Conservation (phyloP, 2,329 filamentous ascomycete genomes). For the Colletotrichum sojae region DNA sequence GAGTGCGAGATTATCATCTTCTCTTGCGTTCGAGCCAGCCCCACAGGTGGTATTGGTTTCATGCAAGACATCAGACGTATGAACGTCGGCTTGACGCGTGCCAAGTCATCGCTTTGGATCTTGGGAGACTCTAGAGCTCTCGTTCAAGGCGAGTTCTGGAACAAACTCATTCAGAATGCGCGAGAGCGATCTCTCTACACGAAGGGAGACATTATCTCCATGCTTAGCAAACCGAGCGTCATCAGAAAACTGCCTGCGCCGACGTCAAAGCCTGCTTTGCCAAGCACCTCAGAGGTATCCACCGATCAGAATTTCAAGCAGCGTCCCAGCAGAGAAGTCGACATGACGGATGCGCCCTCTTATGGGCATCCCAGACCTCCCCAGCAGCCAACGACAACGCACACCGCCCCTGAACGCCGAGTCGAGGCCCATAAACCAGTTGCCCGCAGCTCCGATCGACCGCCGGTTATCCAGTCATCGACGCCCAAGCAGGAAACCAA, state of each 20-base stretch:
- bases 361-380: conserved; percentile 1
- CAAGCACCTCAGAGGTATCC: conserved; percentile 24
- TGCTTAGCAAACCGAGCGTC: conserved; percentile 62
- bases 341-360: conserved; percentile 37
- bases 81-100: conserved; percentile 98
- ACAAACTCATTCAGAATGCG: conserved; percentile 86
- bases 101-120: conserved; percentile 97
- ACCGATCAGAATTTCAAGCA: conserved; percentile 8
- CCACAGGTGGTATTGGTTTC: conserved; percentile 97
- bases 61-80: conserved; percentile 98
- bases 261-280: conserved; percentile 47
- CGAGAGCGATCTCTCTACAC: conserved; percentile 82
- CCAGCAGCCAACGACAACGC: conserved; percentile 12
- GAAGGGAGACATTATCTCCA: conserved; percentile 68
- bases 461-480: conserved; percentile 58
- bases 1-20: conserved; percentile 99
- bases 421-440: conserved; percentile 44
- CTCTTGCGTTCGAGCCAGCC: conserved; percentile 94
- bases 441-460: conserved; percentile 34
- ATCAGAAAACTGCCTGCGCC: conserved; percentile 16
- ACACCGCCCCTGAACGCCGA: conserved; percentile 21
- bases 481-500: conserved; percentile 47
- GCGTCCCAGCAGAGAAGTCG: conserved; percentile 30
- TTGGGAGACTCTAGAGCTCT: conserved; percentile 92
- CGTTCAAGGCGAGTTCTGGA: conserved; percentile 92